Evolutionary conservation across 2,329 filamentous ascomycete genomes (phyloP).

Genomic region (Rutstroemia sp.): DNA sequence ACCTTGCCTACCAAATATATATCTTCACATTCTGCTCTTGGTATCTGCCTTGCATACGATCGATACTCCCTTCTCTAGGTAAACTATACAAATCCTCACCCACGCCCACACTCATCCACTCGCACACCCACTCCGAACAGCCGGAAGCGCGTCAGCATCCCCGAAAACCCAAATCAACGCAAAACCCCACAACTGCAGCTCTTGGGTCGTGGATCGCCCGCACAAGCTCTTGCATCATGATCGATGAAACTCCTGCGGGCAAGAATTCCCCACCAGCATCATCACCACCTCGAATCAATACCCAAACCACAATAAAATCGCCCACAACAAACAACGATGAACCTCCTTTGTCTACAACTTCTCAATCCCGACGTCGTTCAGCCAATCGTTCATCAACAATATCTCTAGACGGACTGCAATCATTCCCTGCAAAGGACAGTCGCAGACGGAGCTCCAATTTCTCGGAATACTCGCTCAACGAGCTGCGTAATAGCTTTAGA

Average conservation of each 20-base stretch:
- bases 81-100: no score
- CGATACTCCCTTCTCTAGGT: no score
- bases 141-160: background rate
- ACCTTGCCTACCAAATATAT: background rate
- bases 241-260: slow-evolving; percentile 4
- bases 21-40: background rate
- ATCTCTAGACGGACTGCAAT: slow-evolving; percentile 23
- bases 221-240: slow-evolving; percentile 5
- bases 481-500: slow-evolving; percentile 55
- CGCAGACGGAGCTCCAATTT: slow-evolving; percentile 69
- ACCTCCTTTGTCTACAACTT: slow-evolving; percentile 1
- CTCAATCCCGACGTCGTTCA: slow-evolving; percentile 18
- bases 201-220: background rate
- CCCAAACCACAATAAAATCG: background rate
- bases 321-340: slow-evolving; percentile 16
- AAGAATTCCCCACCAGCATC: slow-evolving; percentile 1
- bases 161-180: background rate
- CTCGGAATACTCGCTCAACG: slow-evolving; percentile 66
- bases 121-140: background rate
- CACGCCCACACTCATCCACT: background rate
- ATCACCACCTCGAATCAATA: slow-evolving; percentile 7
- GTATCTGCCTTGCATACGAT: no score
- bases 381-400: slow-evolving; percentile 21
- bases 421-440: background rate
- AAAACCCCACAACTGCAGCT: background rate